phyloP scores from a whole-genome alignment of 1,284 basidiomycete genomes.

The Neolentinus lepideus region DNA sequence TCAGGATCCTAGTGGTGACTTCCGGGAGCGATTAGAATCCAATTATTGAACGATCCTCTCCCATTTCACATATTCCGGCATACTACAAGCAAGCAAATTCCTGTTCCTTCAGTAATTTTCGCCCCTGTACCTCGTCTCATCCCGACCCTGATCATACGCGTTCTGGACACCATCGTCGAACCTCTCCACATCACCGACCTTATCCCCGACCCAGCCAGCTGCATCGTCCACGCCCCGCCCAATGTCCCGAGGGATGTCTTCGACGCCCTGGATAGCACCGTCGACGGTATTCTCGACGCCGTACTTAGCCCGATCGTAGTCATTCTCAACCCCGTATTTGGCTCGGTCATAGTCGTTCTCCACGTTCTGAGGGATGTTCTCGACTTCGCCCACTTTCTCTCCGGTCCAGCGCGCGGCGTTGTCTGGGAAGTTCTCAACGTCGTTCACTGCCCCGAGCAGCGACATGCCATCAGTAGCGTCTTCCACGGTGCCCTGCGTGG shows the following conservation, averaged over 20 bases:
- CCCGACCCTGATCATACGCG: neutral
- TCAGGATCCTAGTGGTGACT: too few relatives aligned
- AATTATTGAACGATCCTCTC: too few relatives aligned
- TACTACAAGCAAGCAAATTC: neutral
- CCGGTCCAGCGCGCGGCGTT: slow-evolving; percentile 3
- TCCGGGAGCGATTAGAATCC: too few relatives aligned
- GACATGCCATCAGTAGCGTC: too few relatives aligned
- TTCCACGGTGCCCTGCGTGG: too few relatives aligned
- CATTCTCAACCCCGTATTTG: neutral
- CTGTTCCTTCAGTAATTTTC: neutral
- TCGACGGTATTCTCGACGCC: neutral
- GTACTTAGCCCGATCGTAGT: neutral
- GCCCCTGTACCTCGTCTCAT: neutral
- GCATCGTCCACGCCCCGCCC: neutral
- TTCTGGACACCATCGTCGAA: slow-evolving; percentile 1
- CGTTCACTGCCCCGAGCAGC: neutral
- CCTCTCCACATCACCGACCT: neutral
- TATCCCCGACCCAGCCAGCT: neutral
- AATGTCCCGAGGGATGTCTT: neutral
- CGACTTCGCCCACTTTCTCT: neutral
- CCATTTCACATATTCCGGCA: neutral
- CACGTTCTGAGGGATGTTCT: neutral
- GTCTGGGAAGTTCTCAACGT: neutral
- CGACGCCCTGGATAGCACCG: neutral
- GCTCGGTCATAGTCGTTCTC: neutral